Base-by-base conservation (phyloP, 805 yeast species). In the Cyberlindnera sargentensis region DNA sequence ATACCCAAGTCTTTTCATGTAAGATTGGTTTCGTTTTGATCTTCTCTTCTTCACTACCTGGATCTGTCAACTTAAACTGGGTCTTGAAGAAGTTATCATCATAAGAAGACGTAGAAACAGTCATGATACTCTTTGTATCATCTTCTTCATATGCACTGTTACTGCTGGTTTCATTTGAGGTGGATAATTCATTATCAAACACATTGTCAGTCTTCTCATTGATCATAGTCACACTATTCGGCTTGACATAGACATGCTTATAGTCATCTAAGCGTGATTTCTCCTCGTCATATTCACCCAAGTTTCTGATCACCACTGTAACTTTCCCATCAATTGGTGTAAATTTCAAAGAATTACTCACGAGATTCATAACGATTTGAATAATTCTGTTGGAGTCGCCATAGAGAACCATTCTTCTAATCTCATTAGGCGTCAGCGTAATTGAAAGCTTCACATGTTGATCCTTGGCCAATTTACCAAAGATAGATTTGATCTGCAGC, bases 311-410 rank as follows among this genome's bases (percentile, higher is more conserved):
- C 1, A 70, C 60, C 7, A 87, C 86, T 28, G 72, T 72, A 9
- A 90, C 95, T 11, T 75, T 72, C 3, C 97, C 98, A 46, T 87
- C 86, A 15, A 80, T 84, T 0, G 96, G 96, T 0, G 98, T 90
- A 56, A 93, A 93, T 61, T 93, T 93, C 54, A 93, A 68, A 0
- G 95, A 81, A 63, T 93, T 91, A 15, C 95, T 83, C 8, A 91
- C 93, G 43, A 93, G 68, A 56, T 93, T 93, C 90, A 91, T 89
- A 6, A 91, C 81, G 40, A 93, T 83, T 62, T 91, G 99, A 44
- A 87, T 78, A 35, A 93, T 85, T 58, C 98, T 71, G 62, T 88
- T 89, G 7, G 93, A 79, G 63, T 91, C 99, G 2, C 96, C 98
- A 63, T 72, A 78, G 6, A 91, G 65, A 3, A 87, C 74, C 71